Evolutionary conservation across 177 flowering plant genomes (phyloP).

Genomic region (Telopea speciosissima): DNA sequence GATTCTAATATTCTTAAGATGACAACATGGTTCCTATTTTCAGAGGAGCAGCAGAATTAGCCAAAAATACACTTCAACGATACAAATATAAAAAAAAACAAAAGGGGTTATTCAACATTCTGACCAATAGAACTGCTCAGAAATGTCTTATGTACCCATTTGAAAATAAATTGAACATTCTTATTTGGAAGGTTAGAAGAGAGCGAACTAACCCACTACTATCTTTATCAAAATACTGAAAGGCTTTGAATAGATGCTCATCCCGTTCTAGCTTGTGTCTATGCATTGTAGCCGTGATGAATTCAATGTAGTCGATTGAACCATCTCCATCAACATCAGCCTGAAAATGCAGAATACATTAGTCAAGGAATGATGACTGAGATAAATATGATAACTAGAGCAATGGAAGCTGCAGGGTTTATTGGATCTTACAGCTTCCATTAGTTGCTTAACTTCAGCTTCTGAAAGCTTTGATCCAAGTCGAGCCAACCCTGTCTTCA

Average conservation of each 20-base stretch:
- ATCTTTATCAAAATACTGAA: slow-evolving; percentile 81
- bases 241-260: slow-evolving; percentile 75
- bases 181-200: neutral
- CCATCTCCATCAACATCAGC: slow-evolving; percentile 98
- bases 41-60: too few relatives aligned
- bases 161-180: neutral
- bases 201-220: slow-evolving; percentile 64
- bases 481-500: slow-evolving; percentile 71
- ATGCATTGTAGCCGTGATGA: slow-evolving; percentile 93
- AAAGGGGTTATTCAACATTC: too few relatives aligned
- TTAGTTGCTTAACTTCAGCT: slow-evolving; percentile 78
- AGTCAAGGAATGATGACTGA: neutral
- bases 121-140: too few relatives aligned
- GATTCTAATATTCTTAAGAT: too few relatives aligned
- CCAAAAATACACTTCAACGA: too few relatives aligned
- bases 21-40: too few relatives aligned
- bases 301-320: slow-evolving; percentile 82
- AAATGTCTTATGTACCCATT: neutral
- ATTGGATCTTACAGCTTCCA: slow-evolving; percentile 80
- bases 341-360: slow-evolving; percentile 29
- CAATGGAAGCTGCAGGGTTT: neutral
- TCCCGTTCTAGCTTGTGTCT: slow-evolving; percentile 79
- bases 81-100: too few relatives aligned
- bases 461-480: slow-evolving; percentile 89
- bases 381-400: neutral